Evolutionary conservation across 306 rosid species (phyloP).

Genomic region (Pyrus bretschneideri): DNA sequence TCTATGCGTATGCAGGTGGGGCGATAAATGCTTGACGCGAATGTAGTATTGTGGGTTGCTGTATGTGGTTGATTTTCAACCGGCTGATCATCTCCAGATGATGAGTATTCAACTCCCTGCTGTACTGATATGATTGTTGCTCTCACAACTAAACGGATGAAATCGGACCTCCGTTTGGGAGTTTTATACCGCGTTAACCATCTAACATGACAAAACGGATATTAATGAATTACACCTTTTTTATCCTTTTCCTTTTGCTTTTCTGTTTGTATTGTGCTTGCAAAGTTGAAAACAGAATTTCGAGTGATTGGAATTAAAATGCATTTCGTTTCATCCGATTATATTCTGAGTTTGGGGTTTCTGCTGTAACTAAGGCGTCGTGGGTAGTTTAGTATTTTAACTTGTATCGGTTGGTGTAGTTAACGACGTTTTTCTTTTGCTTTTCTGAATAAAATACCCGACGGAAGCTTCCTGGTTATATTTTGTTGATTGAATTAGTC

Average conservation of each 20-base stretch:
- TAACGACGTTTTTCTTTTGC: neutral
- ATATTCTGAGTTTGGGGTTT: neutral
- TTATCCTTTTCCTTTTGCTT: neutral
- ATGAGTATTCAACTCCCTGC: conserved; percentile 18
- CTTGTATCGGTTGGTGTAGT: neutral
- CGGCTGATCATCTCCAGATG: conserved; percentile 15
- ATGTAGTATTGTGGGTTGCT: conserved; percentile 17
- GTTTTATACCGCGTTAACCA: conserved; percentile 6
- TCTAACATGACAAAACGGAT: neutral
- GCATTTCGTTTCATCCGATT: neutral
- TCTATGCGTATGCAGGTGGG: conserved; percentile 24
- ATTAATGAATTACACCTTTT: conserved; percentile 1
- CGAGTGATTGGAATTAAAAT: neutral
- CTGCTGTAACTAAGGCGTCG: neutral
- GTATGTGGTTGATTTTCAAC: conserved; percentile 21
- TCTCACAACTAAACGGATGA: conserved; percentile 14
- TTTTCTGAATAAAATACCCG: no score
- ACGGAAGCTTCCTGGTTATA: neutral
- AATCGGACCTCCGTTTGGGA: conserved; percentile 4
- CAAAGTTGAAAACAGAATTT: neutral
- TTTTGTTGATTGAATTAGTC: neutral
- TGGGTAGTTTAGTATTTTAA: neutral
- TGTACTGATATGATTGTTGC: conserved; percentile 8
- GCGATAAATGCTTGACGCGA: conserved; percentile 1
- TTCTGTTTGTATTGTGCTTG: neutral